Conservation (phyloP, 164 flowering plant species). For the Chimonanthus praecox region DNA sequence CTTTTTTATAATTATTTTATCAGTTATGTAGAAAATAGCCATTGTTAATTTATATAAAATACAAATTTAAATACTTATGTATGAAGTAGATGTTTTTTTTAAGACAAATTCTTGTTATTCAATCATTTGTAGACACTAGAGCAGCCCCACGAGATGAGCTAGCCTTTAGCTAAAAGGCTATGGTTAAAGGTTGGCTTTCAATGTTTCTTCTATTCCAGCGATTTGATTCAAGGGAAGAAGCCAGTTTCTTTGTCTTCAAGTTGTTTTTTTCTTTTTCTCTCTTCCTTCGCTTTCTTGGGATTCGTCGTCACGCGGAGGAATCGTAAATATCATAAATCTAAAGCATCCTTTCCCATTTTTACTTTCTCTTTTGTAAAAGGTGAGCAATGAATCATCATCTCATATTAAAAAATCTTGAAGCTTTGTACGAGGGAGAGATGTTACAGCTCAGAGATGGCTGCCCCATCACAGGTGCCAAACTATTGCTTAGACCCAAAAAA, state of each 20-base stretch:
- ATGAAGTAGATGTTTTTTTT: no score
- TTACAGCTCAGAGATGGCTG: neutral
- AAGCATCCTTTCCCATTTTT: neutral
- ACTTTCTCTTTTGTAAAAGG: neutral
- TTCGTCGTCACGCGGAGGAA: constrained; percentile 34
- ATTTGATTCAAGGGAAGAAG: neutral
- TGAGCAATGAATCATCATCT: neutral
- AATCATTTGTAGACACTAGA: no score
- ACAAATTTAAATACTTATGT: no score
- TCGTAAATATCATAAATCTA: neutral
- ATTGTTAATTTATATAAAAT: no score
- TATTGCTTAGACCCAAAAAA: neutral
- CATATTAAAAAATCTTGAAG: neutral
- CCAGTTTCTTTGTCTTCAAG: neutral
- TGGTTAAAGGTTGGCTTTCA: no score
- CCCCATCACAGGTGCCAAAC: neutral
- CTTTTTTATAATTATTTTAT: no score
- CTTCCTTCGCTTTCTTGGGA: constrained; percentile 37
- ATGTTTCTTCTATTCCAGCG: neutral
- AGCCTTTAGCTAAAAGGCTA: no score
- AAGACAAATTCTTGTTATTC: no score
- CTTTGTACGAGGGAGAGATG: neutral
- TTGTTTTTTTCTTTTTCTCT: neutral
- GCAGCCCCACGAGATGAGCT: no score
- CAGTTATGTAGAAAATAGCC: no score